Evolutionary conservation across 495 filamentous ascomycete genomes (phyloP), one percentile per base, ranked within the genome.

Genomic region (Entonaema liquescens): DNA sequence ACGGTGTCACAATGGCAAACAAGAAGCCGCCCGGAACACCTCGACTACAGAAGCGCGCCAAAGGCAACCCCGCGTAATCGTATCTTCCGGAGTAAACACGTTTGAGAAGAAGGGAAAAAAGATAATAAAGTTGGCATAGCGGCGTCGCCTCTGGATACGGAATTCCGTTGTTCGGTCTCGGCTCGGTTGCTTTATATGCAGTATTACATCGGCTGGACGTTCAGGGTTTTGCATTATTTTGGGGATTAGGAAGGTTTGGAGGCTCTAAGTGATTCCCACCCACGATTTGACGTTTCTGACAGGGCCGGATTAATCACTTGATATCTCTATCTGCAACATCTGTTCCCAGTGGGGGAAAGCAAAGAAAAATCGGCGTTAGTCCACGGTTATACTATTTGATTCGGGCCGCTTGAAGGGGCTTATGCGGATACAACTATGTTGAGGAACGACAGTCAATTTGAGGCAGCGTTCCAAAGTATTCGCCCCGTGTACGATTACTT

Each of bases 21-120:
- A 78, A 76, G 17, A 84, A 84, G 56, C 82, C 81, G 2, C 75
- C 80, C 19, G 42, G 42, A 23, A 84, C 83, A 29, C 83, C 83
- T 36, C 75, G 83, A 53, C 76, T 85, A 74, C 72, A 70, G 49
- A 85, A 85, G 47, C 77, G 82, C n/a, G 50, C 76, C 15, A 85
- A 85, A 73, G 72, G 55, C 19, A 83, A 80, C 36, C 74, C 79
- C 2, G 29, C 77, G 59, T 79, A 66, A 74, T 61, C 19, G 19
- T 21, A 5, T 17, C 7, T 6, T 31, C 44, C 33, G 2, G 38
- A 58, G 60, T 3, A 36, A 15, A 23, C 29, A 17, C 4, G 17
- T 33, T 40, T 52, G 21, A 19, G 13, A 38, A 29, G n/a, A 26
- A 50, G 15, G 47, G n/a, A 23, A 23, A 26, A 63, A 59, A 42